Evolutionary conservation across 163 green algal species (phyloP), one percentile per base, ranked within the genome.

Genomic region (Chlorella variabilis): DNA sequence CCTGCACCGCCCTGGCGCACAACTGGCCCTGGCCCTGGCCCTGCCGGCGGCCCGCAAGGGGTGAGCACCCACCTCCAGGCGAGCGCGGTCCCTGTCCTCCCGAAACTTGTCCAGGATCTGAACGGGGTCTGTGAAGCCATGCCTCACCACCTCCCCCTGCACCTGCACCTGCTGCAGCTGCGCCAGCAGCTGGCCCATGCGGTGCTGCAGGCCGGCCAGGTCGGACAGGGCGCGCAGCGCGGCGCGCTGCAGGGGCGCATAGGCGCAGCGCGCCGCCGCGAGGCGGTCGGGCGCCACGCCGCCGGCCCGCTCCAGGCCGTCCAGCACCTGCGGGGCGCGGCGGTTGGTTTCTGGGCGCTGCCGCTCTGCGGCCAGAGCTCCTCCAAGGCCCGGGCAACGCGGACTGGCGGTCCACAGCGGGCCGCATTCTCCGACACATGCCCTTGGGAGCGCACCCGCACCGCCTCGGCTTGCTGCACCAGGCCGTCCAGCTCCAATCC

Each of bases 41-140:
- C n/a, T n/a, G n/a, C n/a, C n/a, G n/a, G n/a, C n/a, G n/a, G n/a
- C n/a, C n/a, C n/a, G n/a, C n/a, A n/a, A n/a, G n/a, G n/a, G n/a
- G n/a, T n/a, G n/a, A 62, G 20, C 59, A 73, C 75, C 41, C 59
- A 81, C 75, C 75, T 81, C 39, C 17, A 27, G 58, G 2, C 41
- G 39, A 18, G 59, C 75, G 9, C 29, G 18, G 2, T 77, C 65
- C 0, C 77, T 48, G 36, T 77, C 66, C 36, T 77, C 77, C 13
- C 77, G 65, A n/a, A 71, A 77, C 29, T 51, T 67, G 38, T 83
- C 77, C 18, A 83, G 33, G 18, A 83, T 7, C 66, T 83, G 65
- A 2, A 61, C 42, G 5, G 77, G 41, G 38, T 83, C 77, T 4
- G 25, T 67, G 2, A 38, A 31, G 29, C 77, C 66, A 3, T 25